Evolutionary conservation across 441 rosid genomes (phyloP).

Genomic region (Euphorbia corollata): DNA sequence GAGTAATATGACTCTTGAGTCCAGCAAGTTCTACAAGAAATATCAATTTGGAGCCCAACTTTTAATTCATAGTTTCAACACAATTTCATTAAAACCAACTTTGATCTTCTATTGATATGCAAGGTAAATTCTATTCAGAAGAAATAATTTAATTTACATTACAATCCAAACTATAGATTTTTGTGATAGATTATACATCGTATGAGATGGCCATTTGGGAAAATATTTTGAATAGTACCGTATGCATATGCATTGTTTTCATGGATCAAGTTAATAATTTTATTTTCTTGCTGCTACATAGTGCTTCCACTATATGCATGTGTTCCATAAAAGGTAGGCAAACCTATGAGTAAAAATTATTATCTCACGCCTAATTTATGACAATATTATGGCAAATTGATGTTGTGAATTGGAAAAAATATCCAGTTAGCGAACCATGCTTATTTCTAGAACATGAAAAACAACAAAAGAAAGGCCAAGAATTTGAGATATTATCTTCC

Average conservation of each 20-base stretch:
- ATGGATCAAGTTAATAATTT: background rate
- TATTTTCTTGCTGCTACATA: background rate
- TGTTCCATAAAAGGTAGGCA: background rate
- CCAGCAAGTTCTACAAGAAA: background rate
- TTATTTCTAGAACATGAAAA: background rate
- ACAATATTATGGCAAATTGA: background rate
- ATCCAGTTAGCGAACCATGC: background rate
- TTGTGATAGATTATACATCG: background rate
- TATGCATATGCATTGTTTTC: slow-evolving; percentile 2
- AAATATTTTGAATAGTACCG: background rate
- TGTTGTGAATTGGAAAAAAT: background rate
- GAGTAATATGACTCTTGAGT: background rate
- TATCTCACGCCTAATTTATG: background rate
- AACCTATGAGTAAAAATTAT: background rate
- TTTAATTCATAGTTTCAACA: background rate
- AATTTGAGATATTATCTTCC: background rate
- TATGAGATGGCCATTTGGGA: background rate
- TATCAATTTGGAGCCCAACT: background rate
- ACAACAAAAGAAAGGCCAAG: background rate
- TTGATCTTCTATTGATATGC: background rate
- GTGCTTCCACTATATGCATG: background rate
- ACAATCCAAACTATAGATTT: slow-evolving; percentile 2
- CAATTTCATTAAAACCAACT: background rate
- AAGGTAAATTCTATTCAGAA: background rate
- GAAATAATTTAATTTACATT: background rate